These are phyloP conservation scores for Mycogone perniciosa DNA, from an alignment of 2,329 filamentous ascomycete genomes.

Conservation along the genomic window DNA sequence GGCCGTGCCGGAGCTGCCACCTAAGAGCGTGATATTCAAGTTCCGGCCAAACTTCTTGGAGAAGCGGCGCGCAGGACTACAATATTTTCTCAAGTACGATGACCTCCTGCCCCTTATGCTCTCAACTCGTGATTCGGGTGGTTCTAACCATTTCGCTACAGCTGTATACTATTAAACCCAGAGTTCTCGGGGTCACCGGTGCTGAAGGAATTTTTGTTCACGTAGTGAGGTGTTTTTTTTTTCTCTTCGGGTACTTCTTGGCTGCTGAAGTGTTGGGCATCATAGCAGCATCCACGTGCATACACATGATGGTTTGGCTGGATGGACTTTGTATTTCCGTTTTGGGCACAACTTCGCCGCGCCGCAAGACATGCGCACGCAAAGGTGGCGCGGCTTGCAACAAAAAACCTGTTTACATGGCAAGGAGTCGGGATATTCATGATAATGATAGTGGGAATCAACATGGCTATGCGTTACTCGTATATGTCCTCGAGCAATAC, in stretches of 20 bases:
- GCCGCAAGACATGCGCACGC: background rate
- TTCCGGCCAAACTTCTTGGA: conserved; percentile 84
- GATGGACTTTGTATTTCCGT: background rate
- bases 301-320: background rate
- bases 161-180: conserved; percentile 85
- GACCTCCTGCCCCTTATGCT: background rate
- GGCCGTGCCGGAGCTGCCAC: conserved; percentile 83
- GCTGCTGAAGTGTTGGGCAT: background rate
- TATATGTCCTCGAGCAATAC: too few relatives aligned
- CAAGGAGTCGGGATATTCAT: background rate
- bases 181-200: conserved; percentile 90
- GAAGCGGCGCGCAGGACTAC: conserved; percentile 70
- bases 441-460: background rate
- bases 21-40: conserved; percentile 83
- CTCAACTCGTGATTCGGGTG: background rate
- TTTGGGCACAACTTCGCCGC: background rate
- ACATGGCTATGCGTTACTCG: too few relatives aligned
- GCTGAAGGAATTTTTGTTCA: conserved; percentile 83
- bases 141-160: conserved; percentile 29
- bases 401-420: background rate
- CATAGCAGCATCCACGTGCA: conserved; percentile 5
- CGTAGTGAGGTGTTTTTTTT: conserved; percentile 28
- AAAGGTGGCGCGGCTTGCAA: background rate
- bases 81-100: conserved; percentile 88
- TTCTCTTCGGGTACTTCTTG: background rate